phyloP scores from a whole-genome alignment of 164 flowering plant genomes.

The Vitis rotundifolia region DNA sequence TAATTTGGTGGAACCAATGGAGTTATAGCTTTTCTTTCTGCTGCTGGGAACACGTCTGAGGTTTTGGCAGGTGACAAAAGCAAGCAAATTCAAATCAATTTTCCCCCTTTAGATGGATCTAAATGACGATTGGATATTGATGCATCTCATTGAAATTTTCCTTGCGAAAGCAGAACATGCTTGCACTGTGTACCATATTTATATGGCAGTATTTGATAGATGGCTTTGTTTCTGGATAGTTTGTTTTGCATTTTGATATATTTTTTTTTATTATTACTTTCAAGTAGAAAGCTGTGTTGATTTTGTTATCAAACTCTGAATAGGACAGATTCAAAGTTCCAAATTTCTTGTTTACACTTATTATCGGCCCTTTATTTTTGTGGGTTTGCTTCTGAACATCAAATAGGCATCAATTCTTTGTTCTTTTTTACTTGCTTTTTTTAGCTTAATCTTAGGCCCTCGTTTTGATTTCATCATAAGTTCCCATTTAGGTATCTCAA shows the following conservation, averaged over 20 bases:
- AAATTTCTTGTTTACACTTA: neutral
- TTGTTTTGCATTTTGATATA: neutral
- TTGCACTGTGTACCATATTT: conserved; percentile 21
- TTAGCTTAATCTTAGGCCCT: too few relatives aligned
- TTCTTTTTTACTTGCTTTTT: too few relatives aligned
- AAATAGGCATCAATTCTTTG: too few relatives aligned
- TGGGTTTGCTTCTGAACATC: too few relatives aligned
- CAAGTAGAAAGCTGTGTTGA: neutral
- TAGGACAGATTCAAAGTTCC: neutral
- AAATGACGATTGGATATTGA: conserved; percentile 2
- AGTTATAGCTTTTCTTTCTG: neutral
- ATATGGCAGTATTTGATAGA: conserved; percentile 2
- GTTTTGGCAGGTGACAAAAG: conserved; percentile 1
- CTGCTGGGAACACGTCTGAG: neutral
- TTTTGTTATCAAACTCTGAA: neutral
- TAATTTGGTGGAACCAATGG: neutral
- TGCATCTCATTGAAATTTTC: conserved; percentile 5
- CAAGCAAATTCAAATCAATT: neutral
- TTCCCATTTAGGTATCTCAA: too few relatives aligned
- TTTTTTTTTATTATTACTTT: neutral
- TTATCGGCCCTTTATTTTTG: too few relatives aligned
- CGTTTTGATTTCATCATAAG: too few relatives aligned
- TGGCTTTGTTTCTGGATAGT: neutral
- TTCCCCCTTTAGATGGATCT: neutral
- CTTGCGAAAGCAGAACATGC: conserved; percentile 15